Evolutionary conservation across 164 flowering plant species (phyloP).

Genomic region (Sedum album): DNA sequence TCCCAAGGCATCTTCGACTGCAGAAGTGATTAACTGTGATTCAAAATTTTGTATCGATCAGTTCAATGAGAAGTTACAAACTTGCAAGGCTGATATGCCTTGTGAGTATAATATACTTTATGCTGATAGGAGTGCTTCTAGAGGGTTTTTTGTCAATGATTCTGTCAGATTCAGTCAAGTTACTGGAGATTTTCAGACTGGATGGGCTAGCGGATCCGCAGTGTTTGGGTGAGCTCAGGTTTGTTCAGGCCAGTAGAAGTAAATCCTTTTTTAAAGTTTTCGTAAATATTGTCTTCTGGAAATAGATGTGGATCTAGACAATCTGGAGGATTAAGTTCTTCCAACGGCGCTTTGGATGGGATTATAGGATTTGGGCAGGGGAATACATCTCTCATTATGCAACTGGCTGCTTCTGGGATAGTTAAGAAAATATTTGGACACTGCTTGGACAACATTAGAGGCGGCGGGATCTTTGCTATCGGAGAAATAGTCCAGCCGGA

Average conservation of each 20-base stretch:
- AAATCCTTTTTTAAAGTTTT: neutral
- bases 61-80: conserved; percentile 22
- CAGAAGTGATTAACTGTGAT: conserved; percentile 34
- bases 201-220: neutral
- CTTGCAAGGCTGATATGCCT: conserved; percentile 1
- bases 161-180: conserved; percentile 5
- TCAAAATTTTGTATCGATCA: conserved; percentile 35
- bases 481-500: conserved; percentile 8
- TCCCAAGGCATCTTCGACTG: conserved; percentile 23
- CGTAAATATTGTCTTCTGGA: neutral
- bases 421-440: conserved; percentile 8
- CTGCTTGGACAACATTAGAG: conserved; percentile 5
- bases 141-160: conserved; percentile 2
- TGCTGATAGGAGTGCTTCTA: conserved; percentile 4
- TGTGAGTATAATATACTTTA: neutral
- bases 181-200: conserved; percentile 2
- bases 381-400: neutral
- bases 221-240: conserved; percentile 4
- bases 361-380: conserved; percentile 8
- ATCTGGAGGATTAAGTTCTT: neutral
- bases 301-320: conserved; percentile 8
- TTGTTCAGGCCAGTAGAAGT: too few relatives aligned
- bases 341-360: neutral
- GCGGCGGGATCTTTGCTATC: conserved; percentile 8
- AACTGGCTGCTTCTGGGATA: conserved; percentile 6